Base-by-base conservation (phyloP, 2,329 filamentous ascomycete species). In the Dactylellina parvicollis region DNA sequence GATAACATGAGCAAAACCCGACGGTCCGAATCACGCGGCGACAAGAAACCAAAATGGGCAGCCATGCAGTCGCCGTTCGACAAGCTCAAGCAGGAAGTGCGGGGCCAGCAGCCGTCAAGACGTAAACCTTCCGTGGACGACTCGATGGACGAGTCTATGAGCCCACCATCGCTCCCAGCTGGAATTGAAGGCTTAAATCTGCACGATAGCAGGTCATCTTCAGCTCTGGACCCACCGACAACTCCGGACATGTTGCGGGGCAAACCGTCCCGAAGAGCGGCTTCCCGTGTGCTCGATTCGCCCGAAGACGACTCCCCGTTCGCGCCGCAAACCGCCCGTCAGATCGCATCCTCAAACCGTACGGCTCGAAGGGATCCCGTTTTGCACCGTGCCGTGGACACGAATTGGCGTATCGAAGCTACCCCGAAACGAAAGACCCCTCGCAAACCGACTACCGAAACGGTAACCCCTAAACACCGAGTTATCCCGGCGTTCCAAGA, bases 351-450 rank as follows among this genome's bases (percentile, higher is more conserved):
- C 80, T 79, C 79, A 75, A 81, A 82, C 56, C 78, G 77, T 34
- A 76, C 78, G 10, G 79, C 80, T 69, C 83, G 79, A 88, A 72
- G 92, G 28, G 69, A 97, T 79, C 91, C 91, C 1, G 84, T 98
- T 7, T 85, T 99, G 40, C 94, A 98, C 80, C 91, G 90, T 69
- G 85, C 98, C n/a, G 87, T 96, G 3, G 93, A 98, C 83, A 97
- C 96, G 82, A 97, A 91, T 67, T 99, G 96, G 83, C 91, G 94
- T 30, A 85, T 99, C 22, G 92, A 96, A 81, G 92, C 94, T 4
- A 99, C 95, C 8, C 95, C 95, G 0, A 89, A 95, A 76, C 65
- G 66, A 32, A 61, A 78, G 78, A 55, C 75, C 3, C 61, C 74
- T 10, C 61, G 74, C 18, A 83, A 82, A 26, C 80, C 81, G 32